Evolutionary conservation across 257 asterid genomes (phyloP).

Genomic region (Catharanthus roseus): DNA sequence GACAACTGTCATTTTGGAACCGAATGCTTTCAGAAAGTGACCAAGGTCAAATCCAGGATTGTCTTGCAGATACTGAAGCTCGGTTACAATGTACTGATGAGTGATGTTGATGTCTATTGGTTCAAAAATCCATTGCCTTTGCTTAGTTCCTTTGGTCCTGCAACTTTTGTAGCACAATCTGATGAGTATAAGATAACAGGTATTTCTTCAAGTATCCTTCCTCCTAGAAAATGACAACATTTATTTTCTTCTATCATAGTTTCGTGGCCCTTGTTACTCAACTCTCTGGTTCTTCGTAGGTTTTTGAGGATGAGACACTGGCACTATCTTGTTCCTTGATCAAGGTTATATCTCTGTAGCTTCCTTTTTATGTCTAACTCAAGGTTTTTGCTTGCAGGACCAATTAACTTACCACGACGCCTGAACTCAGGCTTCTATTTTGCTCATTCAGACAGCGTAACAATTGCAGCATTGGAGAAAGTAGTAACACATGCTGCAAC

Average conservation of each 20-base stretch:
- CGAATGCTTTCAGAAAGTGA: constrained; percentile 84
- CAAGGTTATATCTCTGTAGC: neutral
- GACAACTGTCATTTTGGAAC: constrained; percentile 94
- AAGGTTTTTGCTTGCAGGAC: constrained; percentile 46
- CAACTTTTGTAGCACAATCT: constrained; percentile 75
- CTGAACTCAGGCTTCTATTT: constrained; percentile 92
- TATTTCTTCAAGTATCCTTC: constrained; percentile 17
- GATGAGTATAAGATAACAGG: constrained; percentile 76
- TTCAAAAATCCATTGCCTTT: constrained; percentile 63
- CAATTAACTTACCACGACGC: constrained; percentile 89
- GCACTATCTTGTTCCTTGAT: neutral
- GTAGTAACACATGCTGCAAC: constrained; percentile 74
- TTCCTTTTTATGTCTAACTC: constrained; percentile 1
- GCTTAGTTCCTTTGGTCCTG: constrained; percentile 72
- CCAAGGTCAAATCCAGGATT: constrained; percentile 82
- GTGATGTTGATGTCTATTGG: constrained; percentile 51
- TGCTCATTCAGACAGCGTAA: constrained; percentile 58
- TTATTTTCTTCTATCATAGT: neutral
- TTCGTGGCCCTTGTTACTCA: neutral
- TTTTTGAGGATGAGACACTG: neutral
- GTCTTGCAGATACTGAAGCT: constrained; percentile 80
- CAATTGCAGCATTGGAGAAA: constrained; percentile 66
- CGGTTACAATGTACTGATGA: constrained; percentile 52
- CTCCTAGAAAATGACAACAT: neutral
- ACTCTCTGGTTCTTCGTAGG: neutral